A percentile compares a stretch with the other conserved stretches of the same genome.
phyloP scores from a whole-genome alignment of 352 stramenopile genomes.

The Globisporangium emineosum region DNA sequence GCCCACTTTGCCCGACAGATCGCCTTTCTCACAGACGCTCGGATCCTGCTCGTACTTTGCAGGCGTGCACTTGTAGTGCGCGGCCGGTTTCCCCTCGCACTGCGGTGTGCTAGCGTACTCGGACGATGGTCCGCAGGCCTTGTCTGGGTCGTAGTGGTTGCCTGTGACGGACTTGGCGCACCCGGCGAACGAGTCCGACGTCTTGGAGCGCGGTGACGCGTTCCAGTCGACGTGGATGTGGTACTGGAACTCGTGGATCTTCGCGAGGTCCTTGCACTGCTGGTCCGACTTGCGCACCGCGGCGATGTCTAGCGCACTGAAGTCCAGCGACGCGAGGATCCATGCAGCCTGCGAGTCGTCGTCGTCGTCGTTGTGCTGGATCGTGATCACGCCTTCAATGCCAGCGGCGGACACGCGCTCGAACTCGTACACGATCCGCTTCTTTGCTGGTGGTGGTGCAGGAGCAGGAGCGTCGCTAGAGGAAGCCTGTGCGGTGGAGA shows the following conservation, averaged over 20 bases:
- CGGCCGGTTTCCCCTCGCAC: slow-evolving; percentile 12
- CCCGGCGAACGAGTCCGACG: slow-evolving; percentile 27
- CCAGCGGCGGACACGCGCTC: slow-evolving; percentile 8
- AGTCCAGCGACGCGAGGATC: slow-evolving; percentile 20
- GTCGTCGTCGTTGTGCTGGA: slow-evolving; percentile 7
- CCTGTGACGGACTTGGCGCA: slow-evolving; percentile 28
- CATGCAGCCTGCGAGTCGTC: background rate
- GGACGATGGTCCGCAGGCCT: slow-evolving; percentile 38
- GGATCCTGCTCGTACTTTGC: slow-evolving; percentile 26
- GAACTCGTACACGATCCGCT: slow-evolving; percentile 20
- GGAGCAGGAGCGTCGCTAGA: background rate
- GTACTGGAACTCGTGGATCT: slow-evolving; percentile 24
- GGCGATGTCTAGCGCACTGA: slow-evolving; percentile 7
- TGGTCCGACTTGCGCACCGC: slow-evolving; percentile 16
- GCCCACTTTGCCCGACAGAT: slow-evolving; percentile 47
- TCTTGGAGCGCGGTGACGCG: slow-evolving; percentile 14
- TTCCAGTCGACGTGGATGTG: slow-evolving; percentile 48
- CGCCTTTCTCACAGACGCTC: slow-evolving; percentile 36
- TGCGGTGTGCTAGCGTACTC: slow-evolving; percentile 26
- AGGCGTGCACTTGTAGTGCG: slow-evolving; percentile 34
- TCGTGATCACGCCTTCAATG: slow-evolving; percentile 18
- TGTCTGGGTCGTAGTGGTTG: slow-evolving; percentile 46
- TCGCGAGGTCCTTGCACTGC: slow-evolving; percentile 11
- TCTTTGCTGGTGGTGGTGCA: background rate
- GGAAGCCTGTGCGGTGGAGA: background rate